Base-by-base conservation (phyloP, 257 asterid genomes). In the Lycium barbarum region DNA sequence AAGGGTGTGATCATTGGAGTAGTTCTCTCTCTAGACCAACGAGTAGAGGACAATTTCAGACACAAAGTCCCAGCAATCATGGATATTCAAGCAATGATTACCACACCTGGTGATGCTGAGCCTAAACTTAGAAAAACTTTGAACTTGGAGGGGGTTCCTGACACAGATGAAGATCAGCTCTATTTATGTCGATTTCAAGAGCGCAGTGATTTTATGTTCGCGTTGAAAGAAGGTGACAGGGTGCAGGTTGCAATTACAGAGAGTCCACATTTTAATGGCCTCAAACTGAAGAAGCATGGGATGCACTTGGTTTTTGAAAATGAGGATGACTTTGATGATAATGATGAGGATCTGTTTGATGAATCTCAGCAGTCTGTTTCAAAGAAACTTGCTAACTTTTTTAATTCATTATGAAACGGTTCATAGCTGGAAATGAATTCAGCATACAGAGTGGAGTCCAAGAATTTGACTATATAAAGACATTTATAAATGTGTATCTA, bases 271-370 rank as follows among this genome's bases (percentile, higher is more conserved):
- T 71, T 73, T 35, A 61, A 84, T 20, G 87, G 89, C 51, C 79
- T 88, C 51, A 62, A 84, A 73, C 84, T 88, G 79, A 86, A 84
- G 83, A 84, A 84, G 49, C 55, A 72, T 61, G 90, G 90, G 61
- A 84, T 86, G 38, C 20, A 82, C 68, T 79, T 88, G 33, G 78
- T 88, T 78, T 88, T 65, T 3, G 89, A 88, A 83, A 73, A 86
- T 82, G 90, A 88, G 11, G 90, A 88, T 76, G 57, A 86, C 54
- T 84, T 80, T 76, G 89, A 88, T 73, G 89, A 88, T 17, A 85
- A 84, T 26, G 74, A 88, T 17, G 89, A 88, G 83, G 88, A 82
- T 35, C 18, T 26, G 20, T 61, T 86, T 63, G 74, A 84, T 33
- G 85, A 66, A 86, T 49, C 68, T 67, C 84, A 49, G 11, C 89